Percentiles rank a stretch among this genome's conserved stretches.
Evolutionary conservation across 441 rosid genomes (phyloP).

Genomic region (Isatis lusitanica): DNA sequence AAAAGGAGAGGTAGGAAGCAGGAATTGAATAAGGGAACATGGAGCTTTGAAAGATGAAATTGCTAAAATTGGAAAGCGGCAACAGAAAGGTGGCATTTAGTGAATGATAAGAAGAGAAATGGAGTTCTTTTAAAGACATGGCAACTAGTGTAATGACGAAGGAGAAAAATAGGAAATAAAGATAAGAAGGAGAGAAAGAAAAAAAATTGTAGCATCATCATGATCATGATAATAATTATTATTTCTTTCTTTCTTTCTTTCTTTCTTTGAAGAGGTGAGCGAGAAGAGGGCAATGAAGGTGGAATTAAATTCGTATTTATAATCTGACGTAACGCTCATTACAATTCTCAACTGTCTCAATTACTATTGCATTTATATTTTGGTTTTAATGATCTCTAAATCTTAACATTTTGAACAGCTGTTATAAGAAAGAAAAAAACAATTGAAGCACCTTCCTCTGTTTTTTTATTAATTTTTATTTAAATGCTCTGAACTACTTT

Average conservation of each 20-base stretch:
- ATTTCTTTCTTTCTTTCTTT: slow-evolving; percentile 10
- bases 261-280: slow-evolving; percentile 39
- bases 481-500: slow-evolving; percentile 39
- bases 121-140: slow-evolving; percentile 31
- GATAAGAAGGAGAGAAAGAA: neutral
- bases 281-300: slow-evolving; percentile 46
- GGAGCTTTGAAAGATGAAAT: slow-evolving; percentile 41
- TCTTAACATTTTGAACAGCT: slow-evolving; percentile 46
- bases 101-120: slow-evolving; percentile 38
- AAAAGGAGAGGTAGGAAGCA: slow-evolving; percentile 37
- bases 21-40: slow-evolving; percentile 42
- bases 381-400: slow-evolving; percentile 78
- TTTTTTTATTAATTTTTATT: slow-evolving; percentile 46
- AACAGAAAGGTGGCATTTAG: slow-evolving; percentile 42
- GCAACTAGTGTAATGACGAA: slow-evolving; percentile 27
- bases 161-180: neutral
- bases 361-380: slow-evolving; percentile 91
- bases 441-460: slow-evolving; percentile 31
- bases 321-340: slow-evolving; percentile 86
- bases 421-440: slow-evolving; percentile 26
- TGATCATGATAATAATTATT: slow-evolving; percentile 51
- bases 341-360: slow-evolving; percentile 89
- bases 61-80: slow-evolving; percentile 40
- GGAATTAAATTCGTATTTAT: slow-evolving; percentile 78
- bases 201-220: slow-evolving; percentile 32